Evolutionary conservation across 164 flowering plant species (phyloP).

Genomic region (Kalanchoe fedtschenkoi): DNA sequence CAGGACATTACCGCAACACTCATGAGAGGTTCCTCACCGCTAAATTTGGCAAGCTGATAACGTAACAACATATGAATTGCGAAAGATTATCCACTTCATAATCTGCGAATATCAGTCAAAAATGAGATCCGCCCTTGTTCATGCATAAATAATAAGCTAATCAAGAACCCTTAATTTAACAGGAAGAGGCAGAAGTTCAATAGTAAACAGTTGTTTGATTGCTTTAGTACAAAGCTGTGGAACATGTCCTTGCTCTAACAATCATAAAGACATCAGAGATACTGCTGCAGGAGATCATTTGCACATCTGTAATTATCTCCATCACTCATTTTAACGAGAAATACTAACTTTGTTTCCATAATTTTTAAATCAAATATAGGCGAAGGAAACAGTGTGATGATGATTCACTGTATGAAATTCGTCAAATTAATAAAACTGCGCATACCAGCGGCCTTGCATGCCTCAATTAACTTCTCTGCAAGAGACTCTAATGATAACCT

Average conservation of each 20-base stretch:
- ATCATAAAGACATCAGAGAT: not conserved
- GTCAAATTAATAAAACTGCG: too few species aligned
- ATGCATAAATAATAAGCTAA: not conserved
- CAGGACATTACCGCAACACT: conserved; percentile 25
- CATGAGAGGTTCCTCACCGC: conserved; percentile 71
- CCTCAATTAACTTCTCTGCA: conserved; percentile 43
- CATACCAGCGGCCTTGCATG: conserved; percentile 38
- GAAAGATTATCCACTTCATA: conserved; percentile 35
- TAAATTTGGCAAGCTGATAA: conserved; percentile 47
- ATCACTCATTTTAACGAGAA: not conserved
- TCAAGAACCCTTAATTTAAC: not conserved
- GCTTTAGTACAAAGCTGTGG: too few species aligned
- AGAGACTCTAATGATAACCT: conserved; percentile 34
- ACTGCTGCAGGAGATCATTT: not conserved
- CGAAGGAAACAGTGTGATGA: not conserved
- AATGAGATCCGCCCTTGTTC: not conserved
- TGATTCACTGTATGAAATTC: not conserved
- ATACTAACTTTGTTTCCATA: not conserved
- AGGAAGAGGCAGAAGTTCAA: not conserved
- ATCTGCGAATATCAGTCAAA: conserved; percentile 34
- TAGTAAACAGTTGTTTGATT: too few species aligned
- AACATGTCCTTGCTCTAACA: not conserved
- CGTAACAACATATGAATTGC: conserved; percentile 40
- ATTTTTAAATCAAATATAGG: not conserved
- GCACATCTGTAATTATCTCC: not conserved